These are phyloP conservation scores for Petunia hybrid DNA, from an alignment of 305 asterid species.

Conservation along the genomic window DNA sequence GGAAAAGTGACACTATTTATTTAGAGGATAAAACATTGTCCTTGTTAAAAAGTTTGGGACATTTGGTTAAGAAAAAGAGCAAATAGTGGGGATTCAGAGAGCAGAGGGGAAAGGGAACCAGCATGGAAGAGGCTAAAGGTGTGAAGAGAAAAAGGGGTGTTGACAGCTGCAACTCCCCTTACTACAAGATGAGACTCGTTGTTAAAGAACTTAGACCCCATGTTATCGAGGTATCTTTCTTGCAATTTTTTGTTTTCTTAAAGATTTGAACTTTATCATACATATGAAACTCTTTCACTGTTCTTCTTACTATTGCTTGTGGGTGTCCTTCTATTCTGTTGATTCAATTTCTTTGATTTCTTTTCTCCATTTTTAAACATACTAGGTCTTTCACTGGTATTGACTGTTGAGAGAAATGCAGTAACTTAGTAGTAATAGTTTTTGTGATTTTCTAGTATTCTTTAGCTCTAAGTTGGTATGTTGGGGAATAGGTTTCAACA, in stretches of 20 bases:
- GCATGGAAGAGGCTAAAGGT: slow-evolving; percentile 53
- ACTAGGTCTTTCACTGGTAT: too few species aligned
- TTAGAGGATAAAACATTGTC: too few species aligned
- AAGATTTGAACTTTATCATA: background rate
- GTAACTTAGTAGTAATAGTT: too few species aligned
- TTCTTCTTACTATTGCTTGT: background rate
- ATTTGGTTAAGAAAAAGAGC: too few species aligned
- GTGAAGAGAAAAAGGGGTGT: slow-evolving; percentile 66
- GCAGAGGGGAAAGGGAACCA: background rate
- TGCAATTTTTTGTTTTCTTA: background rate
- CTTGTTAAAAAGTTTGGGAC: too few species aligned
- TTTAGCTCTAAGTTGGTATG: too few species aligned
- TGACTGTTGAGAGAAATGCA: too few species aligned
- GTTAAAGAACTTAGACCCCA: slow-evolving; percentile 82
- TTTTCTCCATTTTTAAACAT: background rate
- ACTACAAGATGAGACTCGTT: slow-evolving; percentile 69
- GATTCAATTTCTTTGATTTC: background rate
- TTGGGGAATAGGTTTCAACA: too few species aligned
- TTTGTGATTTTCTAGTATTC: too few species aligned
- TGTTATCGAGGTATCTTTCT: slow-evolving; percentile 65
- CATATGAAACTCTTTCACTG: background rate
- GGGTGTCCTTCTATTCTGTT: background rate
- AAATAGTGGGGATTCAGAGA: background rate
- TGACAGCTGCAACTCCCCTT: slow-evolving; percentile 54
- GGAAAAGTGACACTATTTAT: too few species aligned